phyloP scores from a whole-genome alignment of 805 yeast genomes.

The Kockiozyma suomiensis region DNA sequence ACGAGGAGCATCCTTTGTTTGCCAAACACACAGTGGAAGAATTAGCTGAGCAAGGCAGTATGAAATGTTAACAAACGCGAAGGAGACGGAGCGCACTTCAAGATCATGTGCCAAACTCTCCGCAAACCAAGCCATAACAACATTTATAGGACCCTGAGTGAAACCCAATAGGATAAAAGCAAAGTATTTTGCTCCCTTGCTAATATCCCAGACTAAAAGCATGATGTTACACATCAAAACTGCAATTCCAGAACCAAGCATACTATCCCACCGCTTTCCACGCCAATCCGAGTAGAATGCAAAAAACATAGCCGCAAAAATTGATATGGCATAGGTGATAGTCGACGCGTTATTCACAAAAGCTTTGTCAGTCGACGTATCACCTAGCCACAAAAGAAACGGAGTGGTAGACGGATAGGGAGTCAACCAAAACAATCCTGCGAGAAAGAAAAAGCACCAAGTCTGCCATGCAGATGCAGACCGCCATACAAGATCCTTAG shows the following conservation, averaged over 20 bases:
- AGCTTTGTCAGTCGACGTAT: background rate
- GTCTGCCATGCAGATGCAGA: constrained; percentile 25
- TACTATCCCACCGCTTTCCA: constrained; percentile 28
- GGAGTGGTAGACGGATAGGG: constrained; percentile 32
- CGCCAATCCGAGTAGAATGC: constrained; percentile 33
- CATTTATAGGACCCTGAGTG: constrained; percentile 31
- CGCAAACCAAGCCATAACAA: constrained; percentile 31
- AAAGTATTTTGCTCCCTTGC: constrained; percentile 23
- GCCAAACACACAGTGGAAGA: constrained; percentile 29
- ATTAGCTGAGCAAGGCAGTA: constrained; percentile 22
- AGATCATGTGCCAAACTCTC: constrained; percentile 25
- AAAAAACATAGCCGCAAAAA: constrained; percentile 29
- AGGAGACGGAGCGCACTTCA: constrained; percentile 25
- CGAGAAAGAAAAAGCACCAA: constrained; percentile 24
- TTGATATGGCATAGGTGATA: constrained; percentile 23
- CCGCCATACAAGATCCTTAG: constrained; percentile 7
- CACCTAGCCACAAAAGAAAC: constrained; percentile 24
- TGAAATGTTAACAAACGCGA: constrained; percentile 24
- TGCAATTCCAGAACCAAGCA: constrained; percentile 23
- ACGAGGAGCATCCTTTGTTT: constrained; percentile 30
- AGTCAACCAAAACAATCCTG: constrained; percentile 29
- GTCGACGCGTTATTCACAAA: constrained; percentile 26
- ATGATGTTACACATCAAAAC: constrained; percentile 29
- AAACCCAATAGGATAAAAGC: constrained; percentile 29
- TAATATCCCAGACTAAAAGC: constrained; percentile 22